These are phyloP conservation scores for Roridomyces roridus DNA, from an alignment of 768 basidiomycete genomes.

Conservation along the genomic window DNA sequence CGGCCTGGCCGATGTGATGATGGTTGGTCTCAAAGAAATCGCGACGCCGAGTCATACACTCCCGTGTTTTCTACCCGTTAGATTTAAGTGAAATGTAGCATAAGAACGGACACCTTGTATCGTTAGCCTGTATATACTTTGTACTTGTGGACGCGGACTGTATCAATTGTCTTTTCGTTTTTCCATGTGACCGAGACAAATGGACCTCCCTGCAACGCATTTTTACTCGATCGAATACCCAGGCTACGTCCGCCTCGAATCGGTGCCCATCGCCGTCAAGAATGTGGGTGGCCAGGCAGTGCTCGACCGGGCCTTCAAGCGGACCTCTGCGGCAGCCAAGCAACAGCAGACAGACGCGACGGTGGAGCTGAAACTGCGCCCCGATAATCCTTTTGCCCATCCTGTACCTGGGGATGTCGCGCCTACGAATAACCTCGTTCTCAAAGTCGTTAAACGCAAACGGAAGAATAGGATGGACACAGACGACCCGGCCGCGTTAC, in stretches of 20 bases:
- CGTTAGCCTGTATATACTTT: too few relatives aligned
- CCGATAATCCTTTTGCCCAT: slow-evolving; percentile 80
- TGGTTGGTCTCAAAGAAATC: slow-evolving; percentile 8
- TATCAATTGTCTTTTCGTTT: too few relatives aligned
- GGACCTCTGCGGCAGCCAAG: slow-evolving; percentile 59
- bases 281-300: slow-evolving; percentile 73
- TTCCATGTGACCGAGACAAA: too few relatives aligned
- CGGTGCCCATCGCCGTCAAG: slow-evolving; percentile 65
- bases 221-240: slow-evolving; percentile 92
- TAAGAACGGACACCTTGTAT: too few relatives aligned
- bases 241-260: slow-evolving; percentile 73
- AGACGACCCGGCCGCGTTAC: slow-evolving; percentile 36
- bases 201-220: slow-evolving; percentile 53
- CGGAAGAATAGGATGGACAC: slow-evolving; percentile 30
- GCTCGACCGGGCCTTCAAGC: slow-evolving; percentile 80
- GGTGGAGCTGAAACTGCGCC: slow-evolving; percentile 79
- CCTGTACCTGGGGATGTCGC: slow-evolving; percentile 85
- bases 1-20: not conserved
- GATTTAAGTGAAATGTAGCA: too few relatives aligned
- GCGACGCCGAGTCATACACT: not conserved
- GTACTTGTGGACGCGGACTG: too few relatives aligned
- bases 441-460: slow-evolving; percentile 82
- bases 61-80: too few relatives aligned
- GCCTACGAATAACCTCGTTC: slow-evolving; percentile 77
- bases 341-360: slow-evolving; percentile 62